Conservation (phyloP, 2,329 filamentous ascomycete genomes). For the Exserohilum rostratum region DNA sequence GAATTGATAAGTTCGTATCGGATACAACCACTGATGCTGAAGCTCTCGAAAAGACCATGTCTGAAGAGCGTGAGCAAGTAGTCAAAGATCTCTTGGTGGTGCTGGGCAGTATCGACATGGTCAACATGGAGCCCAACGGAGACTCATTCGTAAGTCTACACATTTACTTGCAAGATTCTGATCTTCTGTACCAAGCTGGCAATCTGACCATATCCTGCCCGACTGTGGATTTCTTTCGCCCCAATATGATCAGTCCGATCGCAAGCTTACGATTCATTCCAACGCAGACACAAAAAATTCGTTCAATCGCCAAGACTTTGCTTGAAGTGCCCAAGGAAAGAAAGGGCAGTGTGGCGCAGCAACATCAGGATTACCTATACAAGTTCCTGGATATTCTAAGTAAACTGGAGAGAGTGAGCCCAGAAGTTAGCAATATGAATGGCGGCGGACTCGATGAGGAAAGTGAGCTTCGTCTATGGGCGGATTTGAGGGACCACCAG, state of each 20-base stretch:
- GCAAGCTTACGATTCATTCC: conserved; percentile 35
- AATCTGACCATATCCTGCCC: conserved; percentile 12
- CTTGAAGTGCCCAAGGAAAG: conserved; percentile 65
- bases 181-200: conserved; percentile 17
- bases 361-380: conserved; percentile 73
- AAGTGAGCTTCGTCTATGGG: conserved; percentile 77
- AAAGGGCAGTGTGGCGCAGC: conserved; percentile 59
- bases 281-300: conserved; percentile 76
- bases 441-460: conserved; percentile 66
- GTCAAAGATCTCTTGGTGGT: conserved; percentile 79
- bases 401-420: conserved; percentile 71
- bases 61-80: conserved; percentile 78
- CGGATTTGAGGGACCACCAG: conserved; percentile 79
- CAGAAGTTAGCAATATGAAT: conserved; percentile 41
- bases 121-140: conserved; percentile 79
- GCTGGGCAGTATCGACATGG: conserved; percentile 77
- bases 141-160: conserved; percentile 64
- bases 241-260: conserved; percentile 16
- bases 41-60: conserved; percentile 68
- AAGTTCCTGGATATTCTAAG: conserved; percentile 77
- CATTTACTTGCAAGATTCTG: conserved; percentile 18
- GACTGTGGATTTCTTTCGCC: conserved; percentile 13
- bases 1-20: conserved; percentile 39
- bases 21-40: conserved; percentile 39
- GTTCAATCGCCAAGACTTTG: conserved; percentile 80